Evolutionary conservation across 495 filamentous ascomycete species (phyloP), one percentile per base, ranked within the genome.

Genomic region (Massariosphaeria phaeospora): DNA sequence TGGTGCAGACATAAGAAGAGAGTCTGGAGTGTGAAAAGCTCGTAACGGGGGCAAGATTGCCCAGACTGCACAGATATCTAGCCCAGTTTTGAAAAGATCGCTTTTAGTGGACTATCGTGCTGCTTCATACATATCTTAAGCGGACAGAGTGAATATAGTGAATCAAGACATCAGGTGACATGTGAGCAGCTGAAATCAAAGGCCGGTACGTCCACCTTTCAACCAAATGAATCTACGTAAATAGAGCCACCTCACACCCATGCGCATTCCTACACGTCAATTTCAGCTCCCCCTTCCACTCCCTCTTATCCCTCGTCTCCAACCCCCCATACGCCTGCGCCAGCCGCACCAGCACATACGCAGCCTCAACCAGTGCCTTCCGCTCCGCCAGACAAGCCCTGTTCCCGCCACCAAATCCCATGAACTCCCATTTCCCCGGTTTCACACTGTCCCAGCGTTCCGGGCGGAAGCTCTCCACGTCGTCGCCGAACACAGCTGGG

Each of bases 201-300:
- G n/a, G n/a, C n/a, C n/a, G n/a, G n/a, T n/a, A n/a, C n/a, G n/a
- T n/a, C n/a, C n/a, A n/a, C n/a, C n/a, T n/a, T n/a, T n/a, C n/a
- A n/a, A n/a, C n/a, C n/a, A n/a, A n/a, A n/a, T n/a, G n/a, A n/a
- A n/a, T n/a, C n/a, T n/a, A n/a, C n/a, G n/a, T 38, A 38, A 38
- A 40, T n/a, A 40, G 38, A 20, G 38, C 38, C 18, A 40, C 6
- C 38, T 40, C 9, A 20, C 57, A 65, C 15, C 62, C 58, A 42
- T 65, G 53, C 11, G 48, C 59, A 27, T 48, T 65, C 30, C 62
- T 65, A 13, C 47, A 52, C 2, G 62, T 65, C 26, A 65, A 33
- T 23, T 47, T 52, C 18, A 65, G 20, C 35, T 59, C 38, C 18
- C 53, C 57, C 42, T 58, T 62, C 48, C 54, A 65, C n/a, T 27